A percentile compares a stretch with the other conserved stretches of the same genome.
Evolutionary conservation across 2,329 filamentous ascomycete genomes (phyloP).

Genomic region (Metarhizium guizhouense): DNA sequence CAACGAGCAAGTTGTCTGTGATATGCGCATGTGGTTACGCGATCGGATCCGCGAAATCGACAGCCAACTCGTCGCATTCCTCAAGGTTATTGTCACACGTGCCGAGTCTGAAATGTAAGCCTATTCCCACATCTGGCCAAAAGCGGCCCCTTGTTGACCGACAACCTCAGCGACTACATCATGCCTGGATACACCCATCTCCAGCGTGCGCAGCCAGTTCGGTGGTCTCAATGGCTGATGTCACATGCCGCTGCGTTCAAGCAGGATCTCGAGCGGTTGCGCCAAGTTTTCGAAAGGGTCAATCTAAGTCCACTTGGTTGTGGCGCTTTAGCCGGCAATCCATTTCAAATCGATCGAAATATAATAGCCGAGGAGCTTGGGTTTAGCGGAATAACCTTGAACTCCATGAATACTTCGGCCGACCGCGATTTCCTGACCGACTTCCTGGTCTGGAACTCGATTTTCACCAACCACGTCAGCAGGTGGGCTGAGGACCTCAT

Average conservation of each 20-base stretch:
- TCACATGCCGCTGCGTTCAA: conserved; percentile 65
- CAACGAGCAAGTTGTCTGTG: conserved; percentile 84
- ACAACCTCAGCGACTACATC: conserved; percentile 41
- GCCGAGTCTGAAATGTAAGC: conserved; percentile 59
- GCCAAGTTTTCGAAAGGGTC: conserved; percentile 64
- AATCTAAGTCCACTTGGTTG: conserved; percentile 65
- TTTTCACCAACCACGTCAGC: conserved; percentile 71
- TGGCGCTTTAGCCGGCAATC: conserved; percentile 72
- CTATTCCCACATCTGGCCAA: neutral
- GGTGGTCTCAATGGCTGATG: conserved; percentile 76
- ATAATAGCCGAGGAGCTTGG: conserved; percentile 73
- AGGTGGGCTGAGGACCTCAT: conserved; percentile 82
- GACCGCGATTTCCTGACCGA: conserved; percentile 80
- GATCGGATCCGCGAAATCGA: conserved; percentile 67
- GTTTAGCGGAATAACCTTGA: conserved; percentile 66
- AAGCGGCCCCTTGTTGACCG: conserved; percentile 8
- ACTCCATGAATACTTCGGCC: conserved; percentile 66
- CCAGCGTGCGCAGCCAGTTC: conserved; percentile 70
- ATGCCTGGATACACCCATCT: conserved; percentile 89
- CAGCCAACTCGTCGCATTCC: conserved; percentile 54
- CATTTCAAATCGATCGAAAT: conserved; percentile 72
- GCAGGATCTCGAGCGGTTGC: conserved; percentile 66
- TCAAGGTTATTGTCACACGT: conserved; percentile 58
- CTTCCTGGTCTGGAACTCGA: conserved; percentile 69
- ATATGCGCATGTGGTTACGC: conserved; percentile 84